These are phyloP conservation scores for Hypoxylon sp. DNA, from an alignment of 2,329 filamentous ascomycete species.

Conservation along the genomic window DNA sequence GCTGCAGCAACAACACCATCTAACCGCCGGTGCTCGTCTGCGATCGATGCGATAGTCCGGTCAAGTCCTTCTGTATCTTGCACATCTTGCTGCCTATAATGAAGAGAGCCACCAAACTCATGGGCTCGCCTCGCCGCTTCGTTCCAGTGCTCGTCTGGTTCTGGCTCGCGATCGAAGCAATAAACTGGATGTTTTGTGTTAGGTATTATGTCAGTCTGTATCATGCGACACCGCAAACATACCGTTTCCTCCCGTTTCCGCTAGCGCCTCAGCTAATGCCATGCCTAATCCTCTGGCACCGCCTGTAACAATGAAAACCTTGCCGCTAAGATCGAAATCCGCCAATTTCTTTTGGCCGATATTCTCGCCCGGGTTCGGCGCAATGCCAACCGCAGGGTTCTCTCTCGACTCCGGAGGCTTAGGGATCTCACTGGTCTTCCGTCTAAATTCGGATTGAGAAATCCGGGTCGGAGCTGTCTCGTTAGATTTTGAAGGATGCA, in stretches of 20 bases:
- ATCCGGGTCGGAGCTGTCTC: constrained; percentile 10
- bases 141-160: constrained; percentile 71
- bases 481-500: constrained; percentile 30
- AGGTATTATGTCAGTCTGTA: background rate
- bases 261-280: constrained; percentile 78
- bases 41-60: constrained; percentile 71
- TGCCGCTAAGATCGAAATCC: constrained; percentile 79
- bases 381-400: constrained; percentile 47
- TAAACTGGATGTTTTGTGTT: constrained; percentile 61
- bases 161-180: constrained; percentile 67
- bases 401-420: constrained; percentile 49
- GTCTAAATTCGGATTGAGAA: constrained; percentile 24
- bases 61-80: constrained; percentile 72
- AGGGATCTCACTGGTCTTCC: constrained; percentile 25
- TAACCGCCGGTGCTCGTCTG: constrained; percentile 70
- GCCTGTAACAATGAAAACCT: constrained; percentile 79
- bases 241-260: constrained; percentile 81
- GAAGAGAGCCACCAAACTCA: constrained; percentile 73
- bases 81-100: constrained; percentile 78
- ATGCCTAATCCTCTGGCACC: constrained; percentile 81
- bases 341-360: constrained; percentile 63
- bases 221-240: constrained; percentile 30
- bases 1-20: constrained; percentile 80
- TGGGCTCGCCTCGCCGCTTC: constrained; percentile 72
- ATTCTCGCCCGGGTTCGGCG: constrained; percentile 43